Conservation (phyloP, 495 filamentous ascomycete genomes). For the Astrothelium subdiscretum region DNA sequence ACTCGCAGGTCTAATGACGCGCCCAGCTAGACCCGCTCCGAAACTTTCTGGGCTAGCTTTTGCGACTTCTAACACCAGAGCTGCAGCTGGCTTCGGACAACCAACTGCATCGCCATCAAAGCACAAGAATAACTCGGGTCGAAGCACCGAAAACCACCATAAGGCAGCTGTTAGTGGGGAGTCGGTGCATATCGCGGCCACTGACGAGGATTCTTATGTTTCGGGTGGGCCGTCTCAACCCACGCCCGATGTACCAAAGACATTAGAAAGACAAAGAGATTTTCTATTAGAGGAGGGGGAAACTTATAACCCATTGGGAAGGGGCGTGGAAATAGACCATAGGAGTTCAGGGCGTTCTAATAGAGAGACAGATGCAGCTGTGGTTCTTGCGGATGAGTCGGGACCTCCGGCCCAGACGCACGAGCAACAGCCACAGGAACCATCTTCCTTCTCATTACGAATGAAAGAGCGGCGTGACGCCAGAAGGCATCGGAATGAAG, state of each 20-base stretch:
- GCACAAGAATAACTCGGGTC: background rate
- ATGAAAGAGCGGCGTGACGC: background rate
- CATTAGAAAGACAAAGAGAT: background rate
- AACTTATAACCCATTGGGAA: no score
- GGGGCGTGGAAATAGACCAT: no score
- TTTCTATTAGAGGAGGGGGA: no score
- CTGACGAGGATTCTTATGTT: background rate
- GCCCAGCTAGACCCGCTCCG: background rate
- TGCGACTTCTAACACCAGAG: conserved; percentile 15
- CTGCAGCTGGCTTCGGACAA: conserved; percentile 17
- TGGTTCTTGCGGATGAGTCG: background rate
- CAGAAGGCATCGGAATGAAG: background rate
- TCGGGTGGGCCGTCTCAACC: background rate
- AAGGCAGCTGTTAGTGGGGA: background rate
- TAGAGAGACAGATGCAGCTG: background rate
- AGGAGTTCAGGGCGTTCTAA: background rate
- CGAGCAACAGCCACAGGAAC: background rate
- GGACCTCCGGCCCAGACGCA: background rate
- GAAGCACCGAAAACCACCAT: background rate
- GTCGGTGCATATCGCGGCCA: background rate
- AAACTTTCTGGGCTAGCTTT: conserved; percentile 8
- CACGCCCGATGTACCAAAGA: background rate
- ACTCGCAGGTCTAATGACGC: conserved; percentile 21
- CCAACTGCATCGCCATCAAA: background rate
- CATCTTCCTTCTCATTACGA: background rate